Evolutionary conservation across 805 yeast species (phyloP), one percentile per base, ranked within the genome.

Genomic region (Lipomyces yamadae): DNA sequence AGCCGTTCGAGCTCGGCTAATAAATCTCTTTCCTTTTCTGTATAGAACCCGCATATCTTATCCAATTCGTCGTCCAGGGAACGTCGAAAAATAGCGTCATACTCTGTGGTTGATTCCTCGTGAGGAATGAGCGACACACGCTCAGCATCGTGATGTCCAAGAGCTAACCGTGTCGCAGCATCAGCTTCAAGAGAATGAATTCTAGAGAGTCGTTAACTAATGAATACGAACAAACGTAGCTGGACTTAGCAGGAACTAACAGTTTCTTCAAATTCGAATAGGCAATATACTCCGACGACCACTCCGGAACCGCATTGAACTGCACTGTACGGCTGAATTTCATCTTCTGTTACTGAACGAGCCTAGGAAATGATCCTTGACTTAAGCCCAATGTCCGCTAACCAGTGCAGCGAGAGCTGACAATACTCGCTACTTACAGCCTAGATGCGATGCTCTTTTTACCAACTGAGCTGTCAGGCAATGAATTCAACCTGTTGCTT

Each of bases 241-340:
- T 24, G 24, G 48, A 42, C 32, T 10, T 24, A 3, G 6, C 39
- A 24, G 1, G n/a, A 7, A 69, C 72, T n/a, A 39, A 70, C 71
- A 90, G 83, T 79, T 91, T 91, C 77, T 95, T 94, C 66, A 95
- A 81, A 50, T 90, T 88, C 0, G 97, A 90, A 78, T 94, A 94
- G 63, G 96, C 93, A 64, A 94, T 88, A 78, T 94, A 94, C 76
- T 90, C 87, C 34, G 96, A 88, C 11, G 97, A 86, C 99, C 99
- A 94, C 77, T 95, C 98, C 1, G 99, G 98, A 3, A 95, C 98
- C 32, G 98, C 97, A 78, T 94, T 94, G 79, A 94, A 93, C 83
- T 94, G 97, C 70, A 94, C 81, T 4, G 97, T 91, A 76, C 93
- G 97, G 33, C 97, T 89, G 80, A 94, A 94, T 84, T 94, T 94